phyloP scores from a whole-genome alignment of 441 rosid genomes.

The Bruguiera hainesii region DNA sequence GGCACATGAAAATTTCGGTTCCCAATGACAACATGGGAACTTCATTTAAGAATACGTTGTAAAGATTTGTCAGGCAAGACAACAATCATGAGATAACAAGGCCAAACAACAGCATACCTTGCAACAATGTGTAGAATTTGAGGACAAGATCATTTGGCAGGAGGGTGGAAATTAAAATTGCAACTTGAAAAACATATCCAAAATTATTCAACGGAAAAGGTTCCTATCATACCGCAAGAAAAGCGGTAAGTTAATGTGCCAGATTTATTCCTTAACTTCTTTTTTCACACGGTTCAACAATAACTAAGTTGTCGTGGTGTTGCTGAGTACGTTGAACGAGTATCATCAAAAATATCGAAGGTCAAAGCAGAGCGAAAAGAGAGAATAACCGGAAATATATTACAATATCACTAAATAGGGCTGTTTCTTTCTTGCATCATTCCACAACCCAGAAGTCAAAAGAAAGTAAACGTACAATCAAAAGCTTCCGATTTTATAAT shows the following conservation, averaged over 20 bases:
- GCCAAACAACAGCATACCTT: neutral
- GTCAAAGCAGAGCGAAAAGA: neutral
- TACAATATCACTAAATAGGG: neutral
- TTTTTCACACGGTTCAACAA: neutral
- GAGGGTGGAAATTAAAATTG: neutral
- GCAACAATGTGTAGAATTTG: no score
- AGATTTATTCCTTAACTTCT: neutral
- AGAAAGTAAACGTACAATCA: neutral
- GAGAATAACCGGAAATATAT: neutral
- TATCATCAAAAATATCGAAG: constrained; percentile 1
- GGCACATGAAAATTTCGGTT: neutral
- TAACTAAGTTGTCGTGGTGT: neutral
- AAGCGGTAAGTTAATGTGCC: no score
- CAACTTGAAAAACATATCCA: neutral
- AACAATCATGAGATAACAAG: neutral
- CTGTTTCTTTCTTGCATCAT: neutral
- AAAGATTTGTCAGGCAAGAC: neutral
- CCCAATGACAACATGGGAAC: neutral
- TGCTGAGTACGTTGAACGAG: neutral
- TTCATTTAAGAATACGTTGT: neutral
- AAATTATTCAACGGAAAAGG: neutral
- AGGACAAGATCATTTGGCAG: neutral
- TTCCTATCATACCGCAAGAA: neutral
- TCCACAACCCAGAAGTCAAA: neutral
- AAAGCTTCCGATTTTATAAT: neutral